Evolutionary conservation across 2,329 filamentous ascomycete genomes (phyloP), one percentile per base, ranked within the genome.

Genomic region (Cytospora leucostoma): DNA sequence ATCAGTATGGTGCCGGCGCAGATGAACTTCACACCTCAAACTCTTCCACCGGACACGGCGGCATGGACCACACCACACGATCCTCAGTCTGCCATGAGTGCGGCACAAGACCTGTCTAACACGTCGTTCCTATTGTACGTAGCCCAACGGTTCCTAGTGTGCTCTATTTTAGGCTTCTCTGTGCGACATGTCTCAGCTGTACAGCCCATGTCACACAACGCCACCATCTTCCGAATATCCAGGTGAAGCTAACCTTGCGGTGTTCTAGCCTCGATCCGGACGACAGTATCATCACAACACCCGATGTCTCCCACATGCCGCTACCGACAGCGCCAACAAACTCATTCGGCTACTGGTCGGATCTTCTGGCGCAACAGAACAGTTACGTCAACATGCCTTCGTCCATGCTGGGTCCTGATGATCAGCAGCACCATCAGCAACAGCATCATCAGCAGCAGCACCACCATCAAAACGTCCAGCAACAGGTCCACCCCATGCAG

Each of bases 121-220:
- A 66, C 64, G 12, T 66, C 64, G 33, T 66, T 66, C 40, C 54
- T 66, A 64, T 66, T 66, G 64, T 66, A 56, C 38, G 64, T 57
- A 19, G 49, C 34, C 34, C 32, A 11, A 33, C n/a, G 11, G 34
- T 11, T 33, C 17, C 27, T 57, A 13, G 12, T 17, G 15, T 34
- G 15, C 2, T 53, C 35, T 27, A 35, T 38, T 40, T 19, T 32
- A 17, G 27, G 34, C n/a, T 32, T 33, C 37, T 34, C n/a, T 35
- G 38, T 60, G 56, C 53, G 56, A 63, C 61, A 55, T 63, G 61
- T 63, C 40, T 59, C 61, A 63, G 52, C 61, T 51, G 27, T 51
- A 44, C 56, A 12, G 54, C 49, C 47, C 34, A 35, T 62, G 61
- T 62, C 49, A 53, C 56, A 61, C 58, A 49, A 59, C 35, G 21